phyloP scores from a whole-genome alignment of 139 green algal genomes.

The Chlorella sp. region DNA sequence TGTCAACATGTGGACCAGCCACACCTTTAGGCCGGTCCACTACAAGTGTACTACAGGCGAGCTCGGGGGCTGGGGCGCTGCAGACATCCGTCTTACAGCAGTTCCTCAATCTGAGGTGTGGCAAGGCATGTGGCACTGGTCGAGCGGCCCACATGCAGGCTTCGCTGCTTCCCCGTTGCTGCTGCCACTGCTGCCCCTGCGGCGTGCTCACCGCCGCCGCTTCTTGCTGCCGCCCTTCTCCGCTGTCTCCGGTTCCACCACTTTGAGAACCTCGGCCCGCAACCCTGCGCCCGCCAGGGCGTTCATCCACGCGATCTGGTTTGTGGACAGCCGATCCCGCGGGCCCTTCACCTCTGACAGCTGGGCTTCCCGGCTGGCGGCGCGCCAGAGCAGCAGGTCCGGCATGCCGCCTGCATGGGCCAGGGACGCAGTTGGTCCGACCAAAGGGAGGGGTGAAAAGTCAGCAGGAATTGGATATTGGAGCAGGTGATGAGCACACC shows the following conservation, averaged over 20 bases:
- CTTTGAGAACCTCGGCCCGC: conserved; percentile 62
- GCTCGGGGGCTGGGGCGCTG: no score
- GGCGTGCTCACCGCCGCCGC: not conserved
- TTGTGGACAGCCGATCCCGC: conserved; percentile 78
- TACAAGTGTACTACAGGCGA: no score
- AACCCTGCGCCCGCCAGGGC: conserved; percentile 66
- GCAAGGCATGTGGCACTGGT: no score
- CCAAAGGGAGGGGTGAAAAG: not conserved
- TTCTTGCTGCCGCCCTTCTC: not conserved
- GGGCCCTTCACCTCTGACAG: conserved; percentile 80
- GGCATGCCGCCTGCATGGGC: conserved; percentile 77
- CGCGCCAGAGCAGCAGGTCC: conserved; percentile 89
- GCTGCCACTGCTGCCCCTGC: no score
- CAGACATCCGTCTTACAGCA: no score
- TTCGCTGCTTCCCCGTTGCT: no score
- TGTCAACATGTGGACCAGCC: no score
- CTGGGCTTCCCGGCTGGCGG: conserved; percentile 38
- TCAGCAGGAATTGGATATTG: no score
- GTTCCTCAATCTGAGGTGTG: no score
- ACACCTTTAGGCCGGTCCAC: no score
- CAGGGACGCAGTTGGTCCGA: not conserved
- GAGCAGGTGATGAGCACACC: not conserved
- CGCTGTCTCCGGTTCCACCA: conserved; percentile 40
- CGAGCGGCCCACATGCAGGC: no score
- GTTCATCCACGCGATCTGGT: conserved; percentile 83